Conservation (phyloP, 768 basidiomycete genomes). For the Pleurotus cornucopiae region DNA sequence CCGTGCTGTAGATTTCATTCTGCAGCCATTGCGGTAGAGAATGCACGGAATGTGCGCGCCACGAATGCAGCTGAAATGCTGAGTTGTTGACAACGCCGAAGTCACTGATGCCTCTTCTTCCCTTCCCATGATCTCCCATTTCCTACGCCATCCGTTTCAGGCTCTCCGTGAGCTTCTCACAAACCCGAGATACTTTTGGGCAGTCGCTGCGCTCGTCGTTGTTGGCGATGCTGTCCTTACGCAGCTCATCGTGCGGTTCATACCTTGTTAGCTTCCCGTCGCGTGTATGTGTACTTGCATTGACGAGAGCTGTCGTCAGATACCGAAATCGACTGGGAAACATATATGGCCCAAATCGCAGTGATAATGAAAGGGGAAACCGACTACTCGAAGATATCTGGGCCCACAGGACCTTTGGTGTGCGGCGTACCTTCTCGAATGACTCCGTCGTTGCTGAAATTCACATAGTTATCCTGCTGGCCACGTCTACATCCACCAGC, state of each 20-base stretch:
- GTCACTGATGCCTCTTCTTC: not conserved
- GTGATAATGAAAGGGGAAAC: conserved; percentile 77
- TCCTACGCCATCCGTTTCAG: conserved; percentile 12
- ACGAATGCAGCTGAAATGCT: too few species aligned
- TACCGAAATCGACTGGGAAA: conserved; percentile 98
- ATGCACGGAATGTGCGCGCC: too few species aligned
- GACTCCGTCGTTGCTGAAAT: conserved; percentile 1
- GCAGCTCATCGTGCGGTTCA: conserved; percentile 71
- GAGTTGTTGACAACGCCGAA: too few species aligned
- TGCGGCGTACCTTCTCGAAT: conserved; percentile 28
- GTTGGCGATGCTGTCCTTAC: conserved; percentile 77
- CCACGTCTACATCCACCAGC: conserved; percentile 78
- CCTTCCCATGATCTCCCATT: conserved; percentile 1
- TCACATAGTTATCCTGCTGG: conserved; percentile 85
- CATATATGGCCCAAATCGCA: conserved; percentile 88
- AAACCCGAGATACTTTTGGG: conserved; percentile 62
- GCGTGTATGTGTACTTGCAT: not conserved
- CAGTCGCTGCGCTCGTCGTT: conserved; percentile 58
- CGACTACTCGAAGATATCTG: conserved; percentile 76
- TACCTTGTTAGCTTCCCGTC: conserved; percentile 65
- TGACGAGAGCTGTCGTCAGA: conserved; percentile 45
- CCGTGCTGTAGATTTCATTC: too few species aligned
- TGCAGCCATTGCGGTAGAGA: too few species aligned
- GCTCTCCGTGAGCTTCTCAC: conserved; percentile 36
- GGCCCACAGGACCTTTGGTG: conserved; percentile 94